phyloP scores from a whole-genome alignment of 768 basidiomycete species.

The Mycena alexandri region DNA sequence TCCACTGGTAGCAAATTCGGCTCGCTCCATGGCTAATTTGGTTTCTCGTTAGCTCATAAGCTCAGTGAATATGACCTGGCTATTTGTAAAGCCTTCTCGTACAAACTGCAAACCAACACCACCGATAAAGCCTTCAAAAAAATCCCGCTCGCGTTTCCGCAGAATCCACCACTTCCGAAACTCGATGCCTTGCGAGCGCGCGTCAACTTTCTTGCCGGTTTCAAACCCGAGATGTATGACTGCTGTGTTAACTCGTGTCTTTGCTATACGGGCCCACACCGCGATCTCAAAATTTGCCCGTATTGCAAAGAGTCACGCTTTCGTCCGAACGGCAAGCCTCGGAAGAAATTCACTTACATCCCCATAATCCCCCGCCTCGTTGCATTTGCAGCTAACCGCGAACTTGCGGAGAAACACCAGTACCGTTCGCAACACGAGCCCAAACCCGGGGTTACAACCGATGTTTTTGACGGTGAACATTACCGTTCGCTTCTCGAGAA shows the following conservation, averaged over 20 bases:
- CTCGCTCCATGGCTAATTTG: too few species aligned
- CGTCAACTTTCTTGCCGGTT: conserved; percentile 44
- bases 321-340: conserved; percentile 36
- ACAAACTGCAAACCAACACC: conserved; percentile 35
- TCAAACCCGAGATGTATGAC: conserved; percentile 41
- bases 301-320: conserved; percentile 43
- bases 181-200: conserved; percentile 26
- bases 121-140: conserved; percentile 36
- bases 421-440: neutral
- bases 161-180: conserved; percentile 37
- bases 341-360: conserved; percentile 51
- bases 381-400: conserved; percentile 20
- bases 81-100: conserved; percentile 40
- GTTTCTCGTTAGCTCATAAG: too few species aligned
- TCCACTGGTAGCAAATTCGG: neutral
- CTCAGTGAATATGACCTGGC: conserved; percentile 36
- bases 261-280: conserved; percentile 41
- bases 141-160: conserved; percentile 30
- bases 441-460: neutral
- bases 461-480: conserved; percentile 7
- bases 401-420: conserved; percentile 1
- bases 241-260: conserved; percentile 42
- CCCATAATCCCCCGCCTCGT: conserved; percentile 46
- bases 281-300: conserved; percentile 43
- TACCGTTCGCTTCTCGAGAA: neutral